Percentiles rank a stretch among this genome's conserved stretches.
Conservation (phyloP, 2,329 filamentous ascomycete species). For the Penicillium sp. region DNA sequence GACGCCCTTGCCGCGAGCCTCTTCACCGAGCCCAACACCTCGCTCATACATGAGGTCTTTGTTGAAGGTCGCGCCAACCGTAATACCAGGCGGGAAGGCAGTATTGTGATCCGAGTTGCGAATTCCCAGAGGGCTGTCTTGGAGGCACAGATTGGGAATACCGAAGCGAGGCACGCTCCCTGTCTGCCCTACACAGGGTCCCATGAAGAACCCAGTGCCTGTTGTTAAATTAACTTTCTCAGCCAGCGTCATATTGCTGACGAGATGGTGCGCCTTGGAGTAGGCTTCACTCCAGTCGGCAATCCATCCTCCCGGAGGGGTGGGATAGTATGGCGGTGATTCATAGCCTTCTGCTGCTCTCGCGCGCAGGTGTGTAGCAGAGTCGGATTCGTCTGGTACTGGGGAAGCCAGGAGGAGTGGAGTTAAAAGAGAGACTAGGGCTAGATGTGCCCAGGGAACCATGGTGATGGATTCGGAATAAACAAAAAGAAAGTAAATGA, state of each 20-base stretch:
- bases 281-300: slow-evolving; percentile 69
- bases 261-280: slow-evolving; percentile 64
- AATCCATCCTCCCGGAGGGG: slow-evolving; percentile 70
- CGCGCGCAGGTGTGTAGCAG: slow-evolving; percentile 9
- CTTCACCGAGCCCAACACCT: slow-evolving; percentile 66
- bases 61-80: slow-evolving; percentile 71
- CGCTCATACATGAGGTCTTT: slow-evolving; percentile 69
- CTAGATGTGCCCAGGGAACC: slow-evolving; percentile 21
- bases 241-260: slow-evolving; percentile 73
- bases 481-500: slow-evolving; percentile 1
- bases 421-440: slow-evolving; percentile 17
- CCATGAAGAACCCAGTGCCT: slow-evolving; percentile 72
- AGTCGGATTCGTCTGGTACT: slow-evolving; percentile 9
- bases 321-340: slow-evolving; percentile 66
- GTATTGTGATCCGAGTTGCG: slow-evolving; percentile 73
- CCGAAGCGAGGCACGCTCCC: slow-evolving; percentile 69
- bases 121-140: slow-evolving; percentile 71
- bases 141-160: slow-evolving; percentile 69
- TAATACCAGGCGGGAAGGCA: slow-evolving; percentile 77
- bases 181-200: slow-evolving; percentile 72
- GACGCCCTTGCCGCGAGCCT: slow-evolving; percentile 71
- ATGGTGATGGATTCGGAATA: slow-evolving; percentile 10
- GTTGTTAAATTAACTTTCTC: slow-evolving; percentile 78
- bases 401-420: slow-evolving; percentile 12
- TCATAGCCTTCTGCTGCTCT: slow-evolving; percentile 26